phyloP scores from a whole-genome alignment of 371 early-diverging fungal species.

The Capillidium rhysosporum region DNA sequence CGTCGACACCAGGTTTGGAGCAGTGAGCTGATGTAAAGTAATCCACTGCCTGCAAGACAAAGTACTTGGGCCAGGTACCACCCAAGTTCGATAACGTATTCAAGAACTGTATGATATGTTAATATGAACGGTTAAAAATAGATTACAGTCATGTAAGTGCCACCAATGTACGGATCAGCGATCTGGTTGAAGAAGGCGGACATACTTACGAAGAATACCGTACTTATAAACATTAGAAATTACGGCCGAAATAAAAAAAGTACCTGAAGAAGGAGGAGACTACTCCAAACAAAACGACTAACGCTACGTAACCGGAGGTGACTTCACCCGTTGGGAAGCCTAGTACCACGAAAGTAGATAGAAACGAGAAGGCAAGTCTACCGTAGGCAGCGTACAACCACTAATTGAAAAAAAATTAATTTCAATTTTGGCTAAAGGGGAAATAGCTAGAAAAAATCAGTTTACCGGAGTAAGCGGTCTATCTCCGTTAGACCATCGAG shows the following conservation, averaged over 20 bases:
- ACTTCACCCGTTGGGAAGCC: constrained; percentile 51
- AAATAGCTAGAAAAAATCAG: constrained; percentile 32
- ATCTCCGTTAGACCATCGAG: constrained; percentile 76
- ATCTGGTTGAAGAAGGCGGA: constrained; percentile 87
- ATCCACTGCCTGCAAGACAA: constrained; percentile 88
- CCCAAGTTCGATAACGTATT: constrained; percentile 94
- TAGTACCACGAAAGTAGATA: constrained; percentile 71
- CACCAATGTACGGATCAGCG: constrained; percentile 91
- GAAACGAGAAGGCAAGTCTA: constrained; percentile 48
- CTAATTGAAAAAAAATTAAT: constrained; percentile 29
- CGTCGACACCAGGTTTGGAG: constrained; percentile 17
- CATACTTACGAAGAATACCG: constrained; percentile 89
- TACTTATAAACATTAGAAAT: constrained; percentile 20
- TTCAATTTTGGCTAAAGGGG: too few species aligned
- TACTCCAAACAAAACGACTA: constrained; percentile 66
- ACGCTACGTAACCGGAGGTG: constrained; percentile 45
- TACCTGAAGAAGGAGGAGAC: constrained; percentile 63
- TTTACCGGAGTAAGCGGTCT: constrained; percentile 70
- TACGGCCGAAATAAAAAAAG: not conserved
- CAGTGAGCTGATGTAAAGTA: constrained; percentile 58
- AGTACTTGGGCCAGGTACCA: constrained; percentile 92
- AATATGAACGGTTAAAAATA: constrained; percentile 8
- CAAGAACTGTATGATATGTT: constrained; percentile 29
- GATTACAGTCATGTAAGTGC: constrained; percentile 89
- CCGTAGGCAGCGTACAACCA: constrained; percentile 85